Conservation (phyloP, 2,329 filamentous ascomycete genomes). For the Alternaria angustiovoidea region DNA sequence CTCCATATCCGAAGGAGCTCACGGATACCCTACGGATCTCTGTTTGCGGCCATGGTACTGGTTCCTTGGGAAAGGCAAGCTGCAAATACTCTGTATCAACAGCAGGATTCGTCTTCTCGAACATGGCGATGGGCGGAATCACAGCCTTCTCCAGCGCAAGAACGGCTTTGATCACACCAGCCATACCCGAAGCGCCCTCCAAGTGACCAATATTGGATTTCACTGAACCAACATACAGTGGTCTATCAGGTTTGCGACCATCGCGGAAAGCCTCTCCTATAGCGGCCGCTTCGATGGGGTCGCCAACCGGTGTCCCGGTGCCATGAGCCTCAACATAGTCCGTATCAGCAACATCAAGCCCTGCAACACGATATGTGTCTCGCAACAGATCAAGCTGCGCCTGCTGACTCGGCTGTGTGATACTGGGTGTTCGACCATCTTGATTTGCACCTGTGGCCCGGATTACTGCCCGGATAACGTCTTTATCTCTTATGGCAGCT, state of each 20-base stretch:
- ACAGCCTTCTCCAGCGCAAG: slow-evolving; percentile 43
- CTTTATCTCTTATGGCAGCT: slow-evolving; percentile 15
- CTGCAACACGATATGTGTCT: slow-evolving; percentile 9
- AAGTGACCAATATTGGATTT: slow-evolving; percentile 36
- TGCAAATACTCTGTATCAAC: slow-evolving; percentile 17
- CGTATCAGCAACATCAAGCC: slow-evolving; percentile 6
- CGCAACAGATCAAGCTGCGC: slow-evolving; percentile 41
- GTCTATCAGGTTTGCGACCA: background rate
- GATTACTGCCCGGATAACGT: slow-evolving; percentile 34
- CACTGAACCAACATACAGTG: slow-evolving; percentile 21
- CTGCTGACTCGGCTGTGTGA: slow-evolving; percentile 52
- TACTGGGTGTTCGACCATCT: slow-evolving; percentile 14
- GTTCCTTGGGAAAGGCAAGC: background rate
- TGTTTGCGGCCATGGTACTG: background rate
- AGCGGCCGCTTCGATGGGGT: slow-evolving; percentile 16
- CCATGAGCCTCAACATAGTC: slow-evolving; percentile 24
- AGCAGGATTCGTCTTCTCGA: slow-evolving; percentile 25
- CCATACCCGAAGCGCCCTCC: slow-evolving; percentile 27
- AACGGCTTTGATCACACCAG: slow-evolving; percentile 34
- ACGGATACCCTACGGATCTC: slow-evolving; percentile 16
- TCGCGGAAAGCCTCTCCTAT: slow-evolving; percentile 14
- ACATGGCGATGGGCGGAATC: slow-evolving; percentile 36
- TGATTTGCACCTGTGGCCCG: slow-evolving; percentile 27
- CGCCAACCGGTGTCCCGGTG: slow-evolving; percentile 14
- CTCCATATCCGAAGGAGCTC: slow-evolving; percentile 23